phyloP scores from a whole-genome alignment of 73 alveolate species.

The Paramecium octaurelia region DNA sequence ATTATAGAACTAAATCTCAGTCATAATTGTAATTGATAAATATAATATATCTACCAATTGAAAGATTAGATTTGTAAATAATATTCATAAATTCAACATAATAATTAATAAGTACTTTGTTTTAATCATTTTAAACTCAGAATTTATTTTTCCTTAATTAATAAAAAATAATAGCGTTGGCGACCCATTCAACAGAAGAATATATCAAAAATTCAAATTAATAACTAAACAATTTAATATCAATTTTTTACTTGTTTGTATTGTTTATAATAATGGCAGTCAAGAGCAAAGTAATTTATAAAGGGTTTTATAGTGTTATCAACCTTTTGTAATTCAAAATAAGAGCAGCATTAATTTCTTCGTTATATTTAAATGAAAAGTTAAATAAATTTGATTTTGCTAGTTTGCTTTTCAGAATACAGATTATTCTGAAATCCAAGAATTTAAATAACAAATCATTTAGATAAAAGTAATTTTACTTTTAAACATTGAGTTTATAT shows the following conservation, averaged over 20 bases:
- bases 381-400: background rate
- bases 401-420: background rate
- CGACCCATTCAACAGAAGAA: background rate
- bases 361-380: background rate
- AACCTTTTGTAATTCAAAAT: background rate
- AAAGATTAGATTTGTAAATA: no score
- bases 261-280: background rate
- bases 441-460: background rate
- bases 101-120: no score
- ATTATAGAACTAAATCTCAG: background rate
- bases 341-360: background rate
- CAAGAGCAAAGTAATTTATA: background rate
- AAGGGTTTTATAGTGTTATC: background rate
- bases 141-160: background rate
- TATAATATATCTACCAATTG: no score
- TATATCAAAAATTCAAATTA: background rate
- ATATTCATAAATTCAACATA: no score
- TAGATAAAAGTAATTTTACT: background rate
- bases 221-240: background rate
- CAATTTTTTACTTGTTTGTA: background rate
- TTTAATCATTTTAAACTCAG: background rate
- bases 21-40: no score
- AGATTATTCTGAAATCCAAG: background rate
- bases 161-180: background rate
- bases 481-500: background rate